Percentiles rank a stretch among this genome's conserved stretches.
These are phyloP conservation scores for Sequoiadendron giganteum DNA, from an alignment of 75 land plant genomes.

Conservation along the genomic window DNA sequence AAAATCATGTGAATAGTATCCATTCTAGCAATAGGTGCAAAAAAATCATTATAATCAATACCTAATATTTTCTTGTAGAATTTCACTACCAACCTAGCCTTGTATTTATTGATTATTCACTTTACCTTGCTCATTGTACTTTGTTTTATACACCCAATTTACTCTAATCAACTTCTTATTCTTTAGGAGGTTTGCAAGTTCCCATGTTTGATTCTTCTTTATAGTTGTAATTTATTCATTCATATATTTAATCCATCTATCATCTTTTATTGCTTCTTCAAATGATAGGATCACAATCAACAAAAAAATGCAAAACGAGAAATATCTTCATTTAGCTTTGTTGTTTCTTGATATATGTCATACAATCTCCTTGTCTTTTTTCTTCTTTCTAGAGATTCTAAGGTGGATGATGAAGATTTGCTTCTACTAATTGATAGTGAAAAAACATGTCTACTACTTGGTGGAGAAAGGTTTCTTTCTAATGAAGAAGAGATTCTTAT, in stretches of 20 bases:
- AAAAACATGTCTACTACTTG: too few relatives aligned
- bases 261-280: conserved; percentile 7
- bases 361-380: background rate
- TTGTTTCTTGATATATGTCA: background rate
- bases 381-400: background rate
- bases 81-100: conserved; percentile 17
- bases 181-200: too few relatives aligned
- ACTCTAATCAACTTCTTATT: background rate
- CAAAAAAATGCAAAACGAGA: background rate
- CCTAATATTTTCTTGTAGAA: background rate
- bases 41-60: conserved; percentile 19
- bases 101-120: conserved; percentile 8
- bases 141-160: conserved; percentile 28
- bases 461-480: too few relatives aligned
- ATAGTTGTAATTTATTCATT: too few relatives aligned
- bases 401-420: too few relatives aligned
- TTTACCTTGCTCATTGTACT: conserved; percentile 8
- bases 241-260: too few relatives aligned
- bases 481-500: background rate
- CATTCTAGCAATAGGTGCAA: too few relatives aligned
- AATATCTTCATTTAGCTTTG: background rate
- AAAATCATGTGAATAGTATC: background rate
- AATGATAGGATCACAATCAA: background rate
- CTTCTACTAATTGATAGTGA: too few relatives aligned
- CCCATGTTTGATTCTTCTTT: too few relatives aligned